Base-by-base conservation (phyloP, 768 basidiomycete genomes). In the Pleurotus djamor region DNA sequence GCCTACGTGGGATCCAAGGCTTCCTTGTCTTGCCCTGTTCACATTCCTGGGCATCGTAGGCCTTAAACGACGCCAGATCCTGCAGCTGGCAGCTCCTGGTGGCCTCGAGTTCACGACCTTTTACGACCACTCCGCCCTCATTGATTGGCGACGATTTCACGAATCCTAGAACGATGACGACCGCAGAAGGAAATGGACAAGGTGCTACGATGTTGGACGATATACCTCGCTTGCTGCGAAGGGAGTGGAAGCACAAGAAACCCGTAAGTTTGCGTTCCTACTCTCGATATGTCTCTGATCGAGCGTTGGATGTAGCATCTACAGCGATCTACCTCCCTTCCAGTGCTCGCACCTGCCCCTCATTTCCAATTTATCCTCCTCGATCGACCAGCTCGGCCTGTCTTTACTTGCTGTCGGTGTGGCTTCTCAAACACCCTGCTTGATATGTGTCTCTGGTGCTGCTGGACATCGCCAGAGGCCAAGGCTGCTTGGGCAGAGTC, bases 361-460 rank as follows among this genome's bases (percentile, higher is more conserved):
- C 51, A 38, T 33, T 38, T 59, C 32, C 14, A 41, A 4, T 56
- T 44, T 17, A 13, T 14, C 33, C 54, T 56, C 41, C 9, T 56
- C 17, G 54, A 56, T 44, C 54, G 54, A 13, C 59, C 65, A 38
- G 68, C 72, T 61, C 72, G 79, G 54, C 79, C 79, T 0, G 65
- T 76, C 52, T 82, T 82, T 62, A 73, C 72, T n/a, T 82, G 81
- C 69, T 70, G 61, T 35, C 72, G 65, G 49, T 82, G 81, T 58
- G 80, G 80, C 9, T 81, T 80, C 57, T 68, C 73, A 37, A 82
- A 82, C 52, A 72, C 79, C 47, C 74, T 77, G 63, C 71, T 82
- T 58, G 78, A 81, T 28, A 70, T 82, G 60, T 82, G 80, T 69
- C 66, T 82, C 14, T 82, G 80, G 79, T 81, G 81, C 65, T 67